Evolutionary conservation across 2,329 filamentous ascomycete genomes (phyloP), one percentile per base, ranked within the genome.

Genomic region (Lecanicillium sp.): DNA sequence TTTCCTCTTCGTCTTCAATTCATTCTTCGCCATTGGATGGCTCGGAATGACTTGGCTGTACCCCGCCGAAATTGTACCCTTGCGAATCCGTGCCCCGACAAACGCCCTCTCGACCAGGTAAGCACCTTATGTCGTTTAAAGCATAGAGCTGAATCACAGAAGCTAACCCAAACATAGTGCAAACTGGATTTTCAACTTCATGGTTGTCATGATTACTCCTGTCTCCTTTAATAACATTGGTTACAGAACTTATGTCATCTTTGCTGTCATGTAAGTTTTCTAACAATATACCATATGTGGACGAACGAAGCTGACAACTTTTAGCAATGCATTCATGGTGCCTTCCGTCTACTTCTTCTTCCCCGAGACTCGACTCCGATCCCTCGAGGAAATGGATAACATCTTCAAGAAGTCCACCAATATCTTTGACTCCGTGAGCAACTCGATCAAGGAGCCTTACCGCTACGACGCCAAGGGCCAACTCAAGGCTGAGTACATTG

Each of bases 1-100:
- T 45, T 77, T 77, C 39, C 58, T 82, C 13, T 83, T 83, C 60
- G 67, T 75, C 9, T 83, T 80, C 58, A 81, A 81, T 52, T 73
- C 75, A 5, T 76, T 75, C 47, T 82, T 81, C 48, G 78, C 75
- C 17, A 74, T 75, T 0, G 75, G 73, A 6, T 78, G 73, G 68
- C 56, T 79, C 4, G 73, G 75, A 7, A 64, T 78, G 25, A 75
- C 75, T 3, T 80, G 74, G 74, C 50, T 72, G 51, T 68, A 67
- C 44, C 62, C 70, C 2, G 69, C 71, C 31, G 65, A 71, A 43
- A 63, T 72, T 41, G 71, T 71, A 47, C 61, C 63, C 1, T 55
- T 67, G 31, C 57, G 59, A 47, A 65, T 58, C 14, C 51, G 62
- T 19, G 59, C 58, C 3, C 63, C 63, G 48, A 60, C 61, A 11